Base-by-base conservation (phyloP, 495 filamentous ascomycete species). In the Podospora fimiseda region DNA sequence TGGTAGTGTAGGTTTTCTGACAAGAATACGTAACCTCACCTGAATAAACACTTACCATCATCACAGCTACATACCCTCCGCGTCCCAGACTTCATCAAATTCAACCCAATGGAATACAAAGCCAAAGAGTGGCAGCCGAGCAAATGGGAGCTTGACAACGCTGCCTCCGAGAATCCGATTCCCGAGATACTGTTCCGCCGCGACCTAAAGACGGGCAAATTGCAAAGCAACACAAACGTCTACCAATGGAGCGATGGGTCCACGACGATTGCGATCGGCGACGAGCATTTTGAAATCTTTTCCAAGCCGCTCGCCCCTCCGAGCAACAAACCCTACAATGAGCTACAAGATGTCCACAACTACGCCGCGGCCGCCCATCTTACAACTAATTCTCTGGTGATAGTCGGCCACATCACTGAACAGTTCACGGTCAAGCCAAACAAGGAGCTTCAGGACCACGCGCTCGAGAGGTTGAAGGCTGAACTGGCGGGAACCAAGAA, bases 171-270 rank as follows among this genome's bases (percentile, higher is more conserved):
- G 9, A 65, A 62, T 45, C 71, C 70, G 14, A 62, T 71, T 22
- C 68, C 67, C 16, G 56, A 67, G 4, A 63, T 71, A 41, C 67
- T 73, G 20, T 73, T 67, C 55, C 68, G 68, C 33, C 69, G 67
- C 41, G 69, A 76, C 41, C 56, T 64, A 0, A 61, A 65, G 20
- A 75, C 71, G 0, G 68, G 68, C 48, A 65, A 78, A 33, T 70
- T 89, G 9, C 80, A 87, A 60, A 91, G 87, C 33, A 93, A 93
- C 64, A 79, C 88, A 5, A 80, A 85, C 42, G 72, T 92, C 22
- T 80, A 89, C 51, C 80, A 78, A 53, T 95, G 89, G 89, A 87
- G 86, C 53, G 89, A 95, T 60, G 89, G 89, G 36, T 90, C 87
- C 5, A 67, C 90, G 22, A 95, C 91, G 14, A 74, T 96, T 9